Conservation (phyloP, 257 asterid genomes). For the Verbascum thapsus region DNA sequence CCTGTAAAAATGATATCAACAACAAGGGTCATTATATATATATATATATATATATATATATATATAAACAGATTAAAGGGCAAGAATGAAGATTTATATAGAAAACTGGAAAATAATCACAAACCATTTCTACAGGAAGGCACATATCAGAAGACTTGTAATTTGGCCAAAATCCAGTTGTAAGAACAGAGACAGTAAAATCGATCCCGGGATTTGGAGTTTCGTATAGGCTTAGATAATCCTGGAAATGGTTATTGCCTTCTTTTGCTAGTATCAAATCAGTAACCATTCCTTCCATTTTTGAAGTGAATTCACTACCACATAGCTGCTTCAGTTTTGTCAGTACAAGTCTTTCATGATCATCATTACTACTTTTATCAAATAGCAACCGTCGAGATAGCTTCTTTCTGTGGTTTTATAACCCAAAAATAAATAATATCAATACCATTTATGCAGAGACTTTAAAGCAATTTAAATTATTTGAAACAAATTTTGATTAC, state of each 20-base stretch:
- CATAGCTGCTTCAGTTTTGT: conserved; percentile 56
- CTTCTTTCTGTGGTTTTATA: conserved; percentile 45
- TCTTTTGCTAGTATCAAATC: conserved; percentile 57
- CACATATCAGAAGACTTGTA: conserved; percentile 56
- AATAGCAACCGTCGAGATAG: conserved; percentile 58
- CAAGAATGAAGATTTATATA: conserved; percentile 8
- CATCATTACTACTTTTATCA: conserved; percentile 52
- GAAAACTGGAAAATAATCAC: conserved; percentile 11
- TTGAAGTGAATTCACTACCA: conserved; percentile 63
- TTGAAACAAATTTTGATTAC: conserved; percentile 26
- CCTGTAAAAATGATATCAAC: conserved; percentile 39
- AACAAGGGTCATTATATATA: not conserved
- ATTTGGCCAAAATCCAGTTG: conserved; percentile 70
- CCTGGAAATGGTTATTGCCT: conserved; percentile 42
- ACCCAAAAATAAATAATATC: not conserved
- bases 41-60: too few relatives aligned
- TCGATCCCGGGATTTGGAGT: conserved; percentile 49
- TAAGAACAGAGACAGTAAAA: conserved; percentile 49
- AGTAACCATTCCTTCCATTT: conserved; percentile 74
- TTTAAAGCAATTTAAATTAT: conserved; percentile 8
- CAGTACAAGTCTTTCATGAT: conserved; percentile 51
- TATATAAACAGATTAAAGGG: not conserved
- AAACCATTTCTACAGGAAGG: conserved; percentile 69
- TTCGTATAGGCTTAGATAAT: conserved; percentile 38
- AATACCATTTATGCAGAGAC: not conserved